Conservation (phyloP, 768 basidiomycete genomes). For the Thelephora ganbajun region DNA sequence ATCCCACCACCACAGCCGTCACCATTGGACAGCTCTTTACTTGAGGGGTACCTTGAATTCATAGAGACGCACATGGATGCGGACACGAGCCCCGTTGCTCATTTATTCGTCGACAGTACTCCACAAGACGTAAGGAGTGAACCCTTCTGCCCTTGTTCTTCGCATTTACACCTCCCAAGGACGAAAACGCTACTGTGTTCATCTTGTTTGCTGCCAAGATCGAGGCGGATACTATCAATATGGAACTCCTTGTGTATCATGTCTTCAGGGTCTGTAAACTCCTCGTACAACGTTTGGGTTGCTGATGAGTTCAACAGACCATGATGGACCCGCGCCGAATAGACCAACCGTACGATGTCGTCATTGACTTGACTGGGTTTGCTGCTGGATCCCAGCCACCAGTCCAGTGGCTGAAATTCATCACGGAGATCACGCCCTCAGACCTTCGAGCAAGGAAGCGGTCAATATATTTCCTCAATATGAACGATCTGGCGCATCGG, state of each 20-base stretch:
- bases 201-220: conserved; percentile 53
- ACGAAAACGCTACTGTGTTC: conserved; percentile 33
- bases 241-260: conserved; percentile 65
- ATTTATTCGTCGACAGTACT: conserved; percentile 49
- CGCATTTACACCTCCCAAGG: conserved; percentile 13
- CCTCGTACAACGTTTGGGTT: neutral
- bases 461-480: conserved; percentile 55
- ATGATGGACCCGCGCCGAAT: conserved; percentile 33
- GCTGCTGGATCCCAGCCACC: conserved; percentile 65
- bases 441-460: conserved; percentile 54
- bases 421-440: conserved; percentile 56
- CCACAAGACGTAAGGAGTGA: conserved; percentile 26
- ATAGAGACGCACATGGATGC: conserved; percentile 50
- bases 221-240: conserved; percentile 67
- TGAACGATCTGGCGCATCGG: conserved; percentile 54
- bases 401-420: conserved; percentile 67
- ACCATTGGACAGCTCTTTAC: conserved; percentile 28
- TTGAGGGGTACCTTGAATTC: conserved; percentile 53
- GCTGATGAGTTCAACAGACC: conserved; percentile 22
- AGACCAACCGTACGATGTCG: conserved; percentile 46
- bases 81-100: conserved; percentile 44
- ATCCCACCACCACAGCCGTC: conserved; percentile 56
- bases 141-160: neutral
- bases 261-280: conserved; percentile 45
- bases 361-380: conserved; percentile 76